A percentile compares a stretch with the other conserved stretches of the same genome.
These are phyloP conservation scores for Vaccinium macrocarpon DNA, from an alignment of 148 eudicot genomes.

Conservation along the genomic window DNA sequence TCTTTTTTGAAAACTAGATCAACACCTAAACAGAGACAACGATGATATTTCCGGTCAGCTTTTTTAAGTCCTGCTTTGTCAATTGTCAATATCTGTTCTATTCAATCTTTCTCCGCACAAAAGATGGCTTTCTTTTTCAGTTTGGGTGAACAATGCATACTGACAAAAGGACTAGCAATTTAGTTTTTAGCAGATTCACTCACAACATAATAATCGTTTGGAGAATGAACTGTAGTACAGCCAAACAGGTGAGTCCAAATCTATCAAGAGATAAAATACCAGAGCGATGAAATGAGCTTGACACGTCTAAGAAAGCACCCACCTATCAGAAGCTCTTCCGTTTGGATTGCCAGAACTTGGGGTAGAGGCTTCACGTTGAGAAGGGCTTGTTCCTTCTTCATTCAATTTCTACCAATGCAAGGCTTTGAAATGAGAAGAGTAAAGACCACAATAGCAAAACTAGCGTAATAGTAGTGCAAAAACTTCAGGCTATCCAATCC, in stretches of 20 bases:
- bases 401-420: slow-evolving; percentile 29
- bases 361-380: slow-evolving; percentile 21
- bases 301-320: slow-evolving; percentile 8
- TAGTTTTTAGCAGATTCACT: background rate
- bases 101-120: background rate
- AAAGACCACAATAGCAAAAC: slow-evolving; percentile 17
- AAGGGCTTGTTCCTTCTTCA: slow-evolving; percentile 13
- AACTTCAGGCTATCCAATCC: slow-evolving; percentile 18
- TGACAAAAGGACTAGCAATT: background rate
- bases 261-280: background rate
- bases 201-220: background rate
- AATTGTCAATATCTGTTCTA: no score
- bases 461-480: background rate
- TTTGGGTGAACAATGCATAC: background rate
- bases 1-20: background rate
- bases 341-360: slow-evolving; percentile 18
- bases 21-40: background rate
- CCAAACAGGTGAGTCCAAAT: background rate
- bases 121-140: background rate
- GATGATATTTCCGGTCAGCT: background rate
- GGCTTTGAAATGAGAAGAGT: slow-evolving; percentile 31
- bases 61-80: slow-evolving; percentile 7
- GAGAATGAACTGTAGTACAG: background rate
- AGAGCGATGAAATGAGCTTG: background rate
- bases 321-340: slow-evolving; percentile 20